Evolutionary conservation across 2,329 filamentous ascomycete genomes (phyloP).

Genomic region (Teratosphaeria gauchensis): DNA sequence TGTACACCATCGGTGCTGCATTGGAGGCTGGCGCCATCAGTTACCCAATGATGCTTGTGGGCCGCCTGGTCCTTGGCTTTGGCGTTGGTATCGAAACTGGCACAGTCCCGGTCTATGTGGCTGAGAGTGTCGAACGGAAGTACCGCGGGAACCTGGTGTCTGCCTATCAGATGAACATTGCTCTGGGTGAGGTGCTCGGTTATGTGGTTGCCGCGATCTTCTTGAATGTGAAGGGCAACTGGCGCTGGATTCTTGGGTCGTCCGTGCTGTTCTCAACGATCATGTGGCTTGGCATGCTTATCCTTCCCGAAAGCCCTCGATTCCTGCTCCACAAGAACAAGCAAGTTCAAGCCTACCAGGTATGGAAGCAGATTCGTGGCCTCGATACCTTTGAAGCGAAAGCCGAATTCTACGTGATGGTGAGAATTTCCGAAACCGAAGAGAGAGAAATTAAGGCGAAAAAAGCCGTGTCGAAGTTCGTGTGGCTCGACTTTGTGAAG

Average conservation of each 20-base stretch:
- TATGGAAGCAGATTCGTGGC: conserved; percentile 67
- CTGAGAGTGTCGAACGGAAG: conserved; percentile 58
- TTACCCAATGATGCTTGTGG: conserved; percentile 62
- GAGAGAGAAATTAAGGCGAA: conserved; percentile 41
- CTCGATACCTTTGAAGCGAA: conserved; percentile 46
- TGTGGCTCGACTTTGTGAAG: conserved; percentile 69
- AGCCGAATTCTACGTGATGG: conserved; percentile 66
- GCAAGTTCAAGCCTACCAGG: conserved; percentile 51
- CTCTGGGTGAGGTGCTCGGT: conserved; percentile 62
- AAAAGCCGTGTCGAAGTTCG: conserved; percentile 46
- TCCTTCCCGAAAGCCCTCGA: conserved; percentile 60
- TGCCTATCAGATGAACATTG: conserved; percentile 67
- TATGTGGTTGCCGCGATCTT: conserved; percentile 67
- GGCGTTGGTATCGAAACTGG: conserved; percentile 66
- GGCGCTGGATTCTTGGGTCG: conserved; percentile 64
- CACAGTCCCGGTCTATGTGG: conserved; percentile 65
- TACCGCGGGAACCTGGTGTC: conserved; percentile 64
- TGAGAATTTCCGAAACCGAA: conserved; percentile 49
- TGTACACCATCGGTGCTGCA: conserved; percentile 61
- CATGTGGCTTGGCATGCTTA: conserved; percentile 52
- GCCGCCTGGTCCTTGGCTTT: conserved; percentile 58
- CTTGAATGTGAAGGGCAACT: conserved; percentile 59
- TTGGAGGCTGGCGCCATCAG: conserved; percentile 58
- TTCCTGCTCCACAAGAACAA: conserved; percentile 60
- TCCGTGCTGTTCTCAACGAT: conserved; percentile 61